Evolutionary conservation across 257 asterid species (phyloP), one percentile per base, ranked within the genome.

Genomic region (Scutellaria barbata): DNA sequence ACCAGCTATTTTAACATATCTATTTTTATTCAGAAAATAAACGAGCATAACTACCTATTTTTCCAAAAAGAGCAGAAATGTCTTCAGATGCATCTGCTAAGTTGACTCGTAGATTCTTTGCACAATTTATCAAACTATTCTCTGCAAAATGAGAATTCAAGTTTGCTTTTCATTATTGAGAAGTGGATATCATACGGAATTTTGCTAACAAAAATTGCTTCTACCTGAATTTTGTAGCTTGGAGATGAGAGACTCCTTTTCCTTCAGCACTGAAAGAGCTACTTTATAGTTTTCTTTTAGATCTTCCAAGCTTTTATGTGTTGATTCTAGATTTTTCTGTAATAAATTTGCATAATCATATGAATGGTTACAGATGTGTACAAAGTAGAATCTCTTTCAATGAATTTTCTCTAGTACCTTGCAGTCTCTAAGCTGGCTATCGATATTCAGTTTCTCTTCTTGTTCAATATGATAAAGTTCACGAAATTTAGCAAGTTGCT

Each of bases 381-480:
- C 8, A 7, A 73, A 61, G 52, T 41, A 77, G 42, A 46, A 61
- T 39, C 45, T 42, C 45, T 71, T 55, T 18, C 75, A 10, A 37
- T 10, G 52, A 47, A 46, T 56, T 66, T 58, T 61, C 37, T 67
- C 37, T 61, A 71, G 57, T 80, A 91, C 97, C 96, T 86, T 86
- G 79, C 96, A 84, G 65, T 83, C 89, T 81, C 81, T 82, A 76
- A 89, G 90, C 75, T 91, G 91, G 72, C 82, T 80, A 72, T 85
- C 76, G 22, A 87, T 71, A 60, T 79, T 72, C 74, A 85, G 67
- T 75, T 87, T 91, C 81, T 83, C 90, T 79, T 91, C 89, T 81
- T 87, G 96, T 79, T 91, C 96, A 25, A 58, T 60, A 50, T 69
- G 87, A 84, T 89, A 89, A 68, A 89, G 87, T 80, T 90, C 92